phyloP scores from a whole-genome alignment of 108 stramenopile genomes.

The Parmales sp. region DNA sequence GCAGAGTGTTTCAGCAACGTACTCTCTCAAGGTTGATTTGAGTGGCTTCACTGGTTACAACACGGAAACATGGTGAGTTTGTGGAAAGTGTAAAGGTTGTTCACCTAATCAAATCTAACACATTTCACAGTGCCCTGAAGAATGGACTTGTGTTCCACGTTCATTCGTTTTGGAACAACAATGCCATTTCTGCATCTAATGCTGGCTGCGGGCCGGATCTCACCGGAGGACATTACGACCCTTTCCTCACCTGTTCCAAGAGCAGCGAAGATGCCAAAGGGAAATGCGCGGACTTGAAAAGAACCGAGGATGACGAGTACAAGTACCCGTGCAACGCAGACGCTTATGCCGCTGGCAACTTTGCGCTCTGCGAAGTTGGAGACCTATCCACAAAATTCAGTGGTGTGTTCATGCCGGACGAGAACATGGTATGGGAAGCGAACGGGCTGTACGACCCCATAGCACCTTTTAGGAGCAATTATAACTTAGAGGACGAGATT shows the following conservation, averaged over 20 bases:
- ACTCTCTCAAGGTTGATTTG: background rate
- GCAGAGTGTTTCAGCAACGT: background rate
- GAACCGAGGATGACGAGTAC: background rate
- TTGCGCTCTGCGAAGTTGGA: background rate
- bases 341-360: background rate
- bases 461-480: too few relatives aligned
- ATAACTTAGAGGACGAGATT: too few relatives aligned
- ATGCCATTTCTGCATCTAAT: background rate
- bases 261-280: background rate
- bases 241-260: background rate
- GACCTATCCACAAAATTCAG: background rate
- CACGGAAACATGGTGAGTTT: too few relatives aligned
- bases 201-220: background rate
- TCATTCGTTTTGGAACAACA: background rate
- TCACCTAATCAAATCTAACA: too few relatives aligned
- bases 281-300: background rate
- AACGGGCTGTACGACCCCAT: too few relatives aligned
- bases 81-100: too few relatives aligned
- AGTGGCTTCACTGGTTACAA: background rate
- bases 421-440: too few relatives aligned
- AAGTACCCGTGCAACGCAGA: conserved; percentile 3
- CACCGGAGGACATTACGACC: background rate
- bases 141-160: background rate
- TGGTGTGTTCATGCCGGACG: too few relatives aligned
- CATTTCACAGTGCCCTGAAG: background rate